phyloP scores from a whole-genome alignment of 805 yeast genomes.

The Wickerhamiella domercqiae region DNA sequence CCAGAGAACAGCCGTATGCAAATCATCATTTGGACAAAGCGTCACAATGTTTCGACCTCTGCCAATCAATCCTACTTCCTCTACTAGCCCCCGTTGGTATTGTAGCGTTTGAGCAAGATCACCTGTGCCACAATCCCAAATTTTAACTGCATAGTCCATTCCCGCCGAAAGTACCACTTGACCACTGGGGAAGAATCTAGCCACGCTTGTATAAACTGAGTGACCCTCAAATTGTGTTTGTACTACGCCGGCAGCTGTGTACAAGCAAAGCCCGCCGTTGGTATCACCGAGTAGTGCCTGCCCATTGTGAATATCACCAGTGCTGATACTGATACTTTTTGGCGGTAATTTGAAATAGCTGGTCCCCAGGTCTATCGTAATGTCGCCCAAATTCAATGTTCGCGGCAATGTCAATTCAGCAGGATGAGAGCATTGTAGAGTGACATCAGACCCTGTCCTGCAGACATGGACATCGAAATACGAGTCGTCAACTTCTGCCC shows the following conservation, averaged over 20 bases:
- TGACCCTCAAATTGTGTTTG: conserved; percentile 34
- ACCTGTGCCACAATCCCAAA: conserved; percentile 43
- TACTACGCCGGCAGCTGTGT: conserved; percentile 22
- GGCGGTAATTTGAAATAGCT: no score
- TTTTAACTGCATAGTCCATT: conserved; percentile 39
- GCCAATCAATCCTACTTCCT: conserved; percentile 38
- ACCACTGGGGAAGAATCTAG: conserved; percentile 47
- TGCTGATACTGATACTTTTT: conserved; percentile 1
- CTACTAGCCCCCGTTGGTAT: conserved; percentile 36
- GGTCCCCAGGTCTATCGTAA: no score
- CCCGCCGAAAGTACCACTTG: conserved; percentile 46
- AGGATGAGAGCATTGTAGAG: no score
- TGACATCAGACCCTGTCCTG: no score
- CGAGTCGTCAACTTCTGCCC: conserved; percentile 23
- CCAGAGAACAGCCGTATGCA: conserved; percentile 47
- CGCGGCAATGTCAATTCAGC: no score
- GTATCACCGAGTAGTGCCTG: conserved; percentile 6
- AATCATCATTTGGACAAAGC: conserved; percentile 28
- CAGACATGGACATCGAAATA: background rate
- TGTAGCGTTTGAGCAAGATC: conserved; percentile 34
- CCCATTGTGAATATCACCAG: conserved; percentile 7
- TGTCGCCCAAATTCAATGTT: no score
- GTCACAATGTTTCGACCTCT: conserved; percentile 54
- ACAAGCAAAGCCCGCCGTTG: conserved; percentile 5
- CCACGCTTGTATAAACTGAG: conserved; percentile 29